phyloP scores from a whole-genome alignment of 169 alveolate species.

The Cryptosporidium tyzzeri region DNA sequence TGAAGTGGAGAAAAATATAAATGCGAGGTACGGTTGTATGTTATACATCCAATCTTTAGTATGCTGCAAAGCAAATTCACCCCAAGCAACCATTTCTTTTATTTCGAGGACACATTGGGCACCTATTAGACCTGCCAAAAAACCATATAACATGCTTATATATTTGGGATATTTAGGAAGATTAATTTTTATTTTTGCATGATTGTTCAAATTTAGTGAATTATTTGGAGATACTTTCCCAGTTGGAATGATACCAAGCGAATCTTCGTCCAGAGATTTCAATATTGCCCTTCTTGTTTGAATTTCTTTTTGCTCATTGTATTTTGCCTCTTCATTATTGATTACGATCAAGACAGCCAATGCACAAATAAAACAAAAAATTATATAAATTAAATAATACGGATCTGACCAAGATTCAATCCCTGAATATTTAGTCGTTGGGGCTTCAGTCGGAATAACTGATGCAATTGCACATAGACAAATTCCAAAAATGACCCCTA shows the following conservation, averaged over 20 bases:
- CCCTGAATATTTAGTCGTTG: constrained; percentile 76
- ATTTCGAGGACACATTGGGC: constrained; percentile 87
- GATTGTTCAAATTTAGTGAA: constrained; percentile 29
- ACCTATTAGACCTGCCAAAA: constrained; percentile 87
- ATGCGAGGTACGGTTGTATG: constrained; percentile 84
- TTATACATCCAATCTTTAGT: constrained; percentile 75
- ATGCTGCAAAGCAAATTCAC: constrained; percentile 64
- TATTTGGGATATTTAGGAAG: constrained; percentile 78
- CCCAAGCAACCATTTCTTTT: constrained; percentile 86
- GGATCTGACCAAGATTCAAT: constrained; percentile 87
- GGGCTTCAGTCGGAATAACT: constrained; percentile 78
- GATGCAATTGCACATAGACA: constrained; percentile 87
- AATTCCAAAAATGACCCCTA: constrained; percentile 85
- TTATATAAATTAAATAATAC: constrained; percentile 84
- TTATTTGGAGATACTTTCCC: constrained; percentile 14
- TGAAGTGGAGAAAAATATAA: constrained; percentile 82
- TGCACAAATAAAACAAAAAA: constrained; percentile 80
- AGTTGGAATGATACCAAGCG: constrained; percentile 13
- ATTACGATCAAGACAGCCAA: constrained; percentile 82
- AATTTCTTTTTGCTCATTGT: constrained; percentile 78
- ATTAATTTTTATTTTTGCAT: constrained; percentile 57
- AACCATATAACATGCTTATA: constrained; percentile 84
- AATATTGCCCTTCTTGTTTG: constrained; percentile 77
- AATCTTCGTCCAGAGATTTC: constrained; percentile 74
- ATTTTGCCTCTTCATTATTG: constrained; percentile 82